Base-by-base conservation (phyloP, 192 early-diverging fungal genomes). In the Obelidium mucronatum region DNA sequence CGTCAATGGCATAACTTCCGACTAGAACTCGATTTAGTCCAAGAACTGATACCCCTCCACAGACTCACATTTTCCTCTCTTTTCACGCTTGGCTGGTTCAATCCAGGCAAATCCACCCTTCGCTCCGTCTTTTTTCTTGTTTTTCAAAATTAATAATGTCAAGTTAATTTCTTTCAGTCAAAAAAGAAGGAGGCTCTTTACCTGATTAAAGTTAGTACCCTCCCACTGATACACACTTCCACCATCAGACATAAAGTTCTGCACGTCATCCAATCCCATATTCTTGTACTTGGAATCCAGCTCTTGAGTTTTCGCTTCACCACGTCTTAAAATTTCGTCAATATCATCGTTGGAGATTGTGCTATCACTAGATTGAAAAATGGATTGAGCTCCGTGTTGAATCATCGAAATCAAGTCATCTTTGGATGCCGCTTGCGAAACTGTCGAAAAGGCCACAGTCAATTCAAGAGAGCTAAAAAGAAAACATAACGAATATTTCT, bases 331-430 rank as follows among this genome's bases (percentile, higher is more conserved):
- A 70, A 96, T 87, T 5, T 89, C 86, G 67, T 98, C 92, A 82
- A 99, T 98, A 59, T 95, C 94, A 33, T 94, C 92, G 51, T 91
- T 92, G 22, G 84, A 82, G 30, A 93, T 87, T 15, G 91, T 90
- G 68, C 87, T 90, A 28, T 93, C 91, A 1, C 66, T 78, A 13
- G 80, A 84, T 58, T 85, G 87, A 74, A 99, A 93, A 15, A 99
- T 94, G 28, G 81, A 86, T 42, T 95, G 90, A 0, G 96, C 97
- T 34, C 97, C 97, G 73, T 96, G 94, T 78, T 97, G 97, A 54
- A 99, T 97, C 97, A 99, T 98, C 28, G 89, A 89, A 60, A 99
- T 82, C 40, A 98, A 90, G 11, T 96, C 95, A 52, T 94, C 94
- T 66, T 96, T 96, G 17, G 71, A 85, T 3, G 92, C 87, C 19